Base-by-base conservation (phyloP, 2,329 filamentous ascomycete genomes). In the Cytospora piceae region DNA sequence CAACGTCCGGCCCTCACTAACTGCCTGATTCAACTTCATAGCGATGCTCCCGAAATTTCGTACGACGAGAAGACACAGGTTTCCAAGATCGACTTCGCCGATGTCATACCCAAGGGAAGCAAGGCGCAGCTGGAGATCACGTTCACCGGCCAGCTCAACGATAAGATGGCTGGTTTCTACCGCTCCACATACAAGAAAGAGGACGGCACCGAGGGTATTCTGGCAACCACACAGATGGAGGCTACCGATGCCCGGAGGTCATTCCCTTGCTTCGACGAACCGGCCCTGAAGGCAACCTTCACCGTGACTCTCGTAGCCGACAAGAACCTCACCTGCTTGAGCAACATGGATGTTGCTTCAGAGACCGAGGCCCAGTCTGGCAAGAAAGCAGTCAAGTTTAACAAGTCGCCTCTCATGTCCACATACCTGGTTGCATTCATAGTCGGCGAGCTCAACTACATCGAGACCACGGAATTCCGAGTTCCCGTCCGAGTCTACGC, bases 191-290 rank as follows among this genome's bases (percentile, higher is more conserved):
- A 94, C 83, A 96, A 95, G 82, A 89, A 87, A 68, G 80, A 86
- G 58, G 88, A 95, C 73, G 94, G 94, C 49, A 87, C 87, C 67
- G 88, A 90, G 66, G 91, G 91, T 71, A 90, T 94, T 76, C 84
- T 98, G 74, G 94, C 94, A 32, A 94, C 93, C 31, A 92, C 92
- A 22, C 94, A 98, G 82, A 96, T 98, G 91, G 94, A 98, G 81
- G 90, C 94, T 49, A 97, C 94, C 17, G 94, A 98, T 80, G 94
- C 93, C 68, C 87, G 94, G 72, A 86, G 94, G 72, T 93, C 94
- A 8, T 96, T 98, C 80, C 94, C 94, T 53, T 97, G 94, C 80
- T 97, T 97, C 77, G 94, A 98, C 75, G 95, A 98, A 81, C 94
- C 94, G 32, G 90, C 93, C 31, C 84, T 98, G 71, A 98, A 98